Evolutionary conservation across 1,284 basidiomycete genomes (phyloP), one percentile per base, ranked within the genome.

Genomic region (Austroboletus novae-zelandiae): DNA sequence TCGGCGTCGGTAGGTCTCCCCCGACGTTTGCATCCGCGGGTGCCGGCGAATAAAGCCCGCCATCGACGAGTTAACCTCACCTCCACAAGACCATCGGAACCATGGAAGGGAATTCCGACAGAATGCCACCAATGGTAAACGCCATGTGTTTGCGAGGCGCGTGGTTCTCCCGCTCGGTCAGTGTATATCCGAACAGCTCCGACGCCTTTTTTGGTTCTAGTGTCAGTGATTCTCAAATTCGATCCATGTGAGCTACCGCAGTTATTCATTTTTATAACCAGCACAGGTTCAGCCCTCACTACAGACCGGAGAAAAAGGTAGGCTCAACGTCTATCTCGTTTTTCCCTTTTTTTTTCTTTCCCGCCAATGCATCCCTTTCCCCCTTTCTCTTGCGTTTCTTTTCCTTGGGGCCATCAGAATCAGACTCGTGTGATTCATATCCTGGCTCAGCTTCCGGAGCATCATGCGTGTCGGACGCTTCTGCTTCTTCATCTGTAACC

Each of bases 301-400:
- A 88, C 47, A 91, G 67, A 46, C 77, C 85, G 43, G 81, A 78
- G 61, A 91, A 91, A 68, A 91, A 91, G n/a, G 80, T 74, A 11
- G 75, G 71, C 23, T 79, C 79, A 4, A 77, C 73, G 39, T 75
- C 75, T 36, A 81, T 74, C 56, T 76, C 70, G 58, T 81, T 80
- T 53, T 74, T 76, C 30, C 78, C 82, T 65, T 82, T 85, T 65
- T 79, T 79, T 62, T 73, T 79, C 61, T 75, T 78, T 35, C 66
- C 65, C 14, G 68, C 62, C 42, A 82, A 59, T 7, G 74, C 65
- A 49, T 80, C 78, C 49, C 77, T 77, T 35, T 76, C 77, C 39
- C 73, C 76, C 57, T 79, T 81, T 50, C 75, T 72, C 59, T 84
- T 86, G 53, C 81, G 72, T 59, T 84, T 85, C 54, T 71, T 74